These are phyloP conservation scores for Malassezia nana DNA, from an alignment of 1,284 basidiomycete genomes.

Conservation along the genomic window DNA sequence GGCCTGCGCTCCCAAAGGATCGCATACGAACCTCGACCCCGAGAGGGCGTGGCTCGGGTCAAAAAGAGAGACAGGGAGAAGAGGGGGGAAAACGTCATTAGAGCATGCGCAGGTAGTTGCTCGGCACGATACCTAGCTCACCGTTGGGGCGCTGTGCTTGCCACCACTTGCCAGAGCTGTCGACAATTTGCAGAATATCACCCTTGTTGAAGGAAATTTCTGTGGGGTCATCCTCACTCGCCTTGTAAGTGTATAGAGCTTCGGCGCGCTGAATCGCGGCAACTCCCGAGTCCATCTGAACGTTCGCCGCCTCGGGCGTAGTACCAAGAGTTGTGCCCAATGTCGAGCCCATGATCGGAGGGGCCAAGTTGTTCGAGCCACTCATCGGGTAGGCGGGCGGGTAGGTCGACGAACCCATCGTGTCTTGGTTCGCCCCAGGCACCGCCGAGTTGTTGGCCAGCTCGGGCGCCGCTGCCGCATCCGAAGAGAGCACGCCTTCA, in stretches of 20 bases:
- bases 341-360: constrained; percentile 32
- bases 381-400: constrained; percentile 31
- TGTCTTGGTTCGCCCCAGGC: constrained; percentile 20
- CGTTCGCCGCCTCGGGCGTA: constrained; percentile 20
- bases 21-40: neutral
- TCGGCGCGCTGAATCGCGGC: constrained; percentile 60
- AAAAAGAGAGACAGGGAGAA: neutral
- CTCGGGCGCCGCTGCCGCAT: neutral
- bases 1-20: neutral
- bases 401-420: constrained; percentile 21
- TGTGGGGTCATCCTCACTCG: constrained; percentile 85
- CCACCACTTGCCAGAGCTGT: constrained; percentile 68
- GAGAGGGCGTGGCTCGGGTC: neutral
- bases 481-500: neutral
- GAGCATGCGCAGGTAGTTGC: constrained; percentile 47
- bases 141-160: constrained; percentile 79
- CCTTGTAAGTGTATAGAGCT: constrained; percentile 79
- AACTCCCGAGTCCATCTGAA: neutral
- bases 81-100: constrained; percentile 11
- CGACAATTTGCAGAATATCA: constrained; percentile 83
- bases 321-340: constrained; percentile 23
- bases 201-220: constrained; percentile 91
- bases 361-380: constrained; percentile 26
- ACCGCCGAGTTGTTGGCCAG: constrained; percentile 23
- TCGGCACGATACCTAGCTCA: constrained; percentile 58